Base-by-base conservation (phyloP, 768 basidiomycete genomes). In the Agaricus sinodeliciosus region DNA sequence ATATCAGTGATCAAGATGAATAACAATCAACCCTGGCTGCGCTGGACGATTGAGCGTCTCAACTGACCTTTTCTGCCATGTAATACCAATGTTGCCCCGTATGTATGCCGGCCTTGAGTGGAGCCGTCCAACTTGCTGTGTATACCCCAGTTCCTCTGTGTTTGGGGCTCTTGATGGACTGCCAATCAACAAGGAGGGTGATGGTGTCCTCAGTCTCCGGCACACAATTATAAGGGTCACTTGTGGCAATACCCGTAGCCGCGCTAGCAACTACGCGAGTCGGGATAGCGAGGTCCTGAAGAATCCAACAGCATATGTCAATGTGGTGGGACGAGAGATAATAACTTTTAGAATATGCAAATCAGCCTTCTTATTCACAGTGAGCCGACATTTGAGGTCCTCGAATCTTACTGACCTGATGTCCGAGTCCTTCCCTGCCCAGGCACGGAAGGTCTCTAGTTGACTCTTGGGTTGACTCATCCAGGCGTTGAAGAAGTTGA, bases 381-480 rank as follows among this genome's bases (percentile, higher is more conserved):
- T n/a, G 28, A 4, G 22, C n/a, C n/a, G 19, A 22, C 9, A 11
- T 15, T 26, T 37, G 28, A 37, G 28, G 40, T 41, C 39, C 28
- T 35, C 19, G 47, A 40, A 45, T 50, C 49, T 19, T 9, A 36
- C 60, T 57, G 48, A 80, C 85, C 87, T 91, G 70, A 95, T 94
- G 60, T 95, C 93, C 31, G 89, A 90, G 66, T 94, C 90, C 69
- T 86, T 91, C 35, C 93, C 94, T 22, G 93, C 94, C 94, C 94
- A 96, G 6, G 89, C 88, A 52, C 84, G 83, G 81, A 95, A 96
- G 0, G 94, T 95, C 68, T 93, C 90, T 25, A 96, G 78, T 68
- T 96, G 94, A 61, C 81, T 85, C 71, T 96, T 96, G 40, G 94
- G 94, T 67, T 95, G 94, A 63, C 89, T 92, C 94, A 96, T 96